These are phyloP conservation scores for Scedosporium apiospermum DNA, from an alignment of 2,329 filamentous ascomycete species.

Conservation along the genomic window DNA sequence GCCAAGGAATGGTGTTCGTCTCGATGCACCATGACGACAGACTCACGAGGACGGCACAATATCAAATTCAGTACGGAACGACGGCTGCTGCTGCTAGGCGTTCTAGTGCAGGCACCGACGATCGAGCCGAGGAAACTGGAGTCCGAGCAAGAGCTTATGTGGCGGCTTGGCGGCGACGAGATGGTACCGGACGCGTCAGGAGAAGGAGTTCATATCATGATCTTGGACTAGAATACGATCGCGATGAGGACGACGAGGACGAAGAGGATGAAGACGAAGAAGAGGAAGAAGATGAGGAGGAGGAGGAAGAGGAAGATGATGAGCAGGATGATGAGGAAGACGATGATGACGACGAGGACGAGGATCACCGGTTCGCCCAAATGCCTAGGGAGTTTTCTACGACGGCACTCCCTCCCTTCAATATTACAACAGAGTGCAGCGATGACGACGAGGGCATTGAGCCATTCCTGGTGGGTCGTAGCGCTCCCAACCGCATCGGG, in stretches of 20 bases:
- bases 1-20: conserved; percentile 88
- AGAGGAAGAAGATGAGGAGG: conserved; percentile 16
- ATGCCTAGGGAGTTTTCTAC: conserved; percentile 46
- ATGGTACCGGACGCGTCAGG: background rate
- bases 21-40: conserved; percentile 76
- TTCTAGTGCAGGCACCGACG: conserved; percentile 7
- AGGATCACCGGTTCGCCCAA: conserved; percentile 27
- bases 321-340: conserved; percentile 11
- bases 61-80: conserved; percentile 58
- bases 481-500: conserved; percentile 42
- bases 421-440: conserved; percentile 49
- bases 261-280: conserved; percentile 31
- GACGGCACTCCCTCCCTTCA: conserved; percentile 36
- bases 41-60: conserved; percentile 61
- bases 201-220: background rate
- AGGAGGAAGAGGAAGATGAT: conserved; percentile 27
- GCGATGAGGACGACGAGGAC: conserved; percentile 36
- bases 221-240: conserved; percentile 27
- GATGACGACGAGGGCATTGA: conserved; percentile 27
- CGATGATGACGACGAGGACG: background rate
- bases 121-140: conserved; percentile 17
- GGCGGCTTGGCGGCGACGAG: background rate
- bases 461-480: conserved; percentile 20
- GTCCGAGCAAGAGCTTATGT: conserved; percentile 8
- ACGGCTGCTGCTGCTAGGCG: conserved; percentile 11